Evolutionary conservation across 140 eudicot genomes (phyloP), one percentile per base, ranked within the genome.

Genomic region (Oenanthe javanica): DNA sequence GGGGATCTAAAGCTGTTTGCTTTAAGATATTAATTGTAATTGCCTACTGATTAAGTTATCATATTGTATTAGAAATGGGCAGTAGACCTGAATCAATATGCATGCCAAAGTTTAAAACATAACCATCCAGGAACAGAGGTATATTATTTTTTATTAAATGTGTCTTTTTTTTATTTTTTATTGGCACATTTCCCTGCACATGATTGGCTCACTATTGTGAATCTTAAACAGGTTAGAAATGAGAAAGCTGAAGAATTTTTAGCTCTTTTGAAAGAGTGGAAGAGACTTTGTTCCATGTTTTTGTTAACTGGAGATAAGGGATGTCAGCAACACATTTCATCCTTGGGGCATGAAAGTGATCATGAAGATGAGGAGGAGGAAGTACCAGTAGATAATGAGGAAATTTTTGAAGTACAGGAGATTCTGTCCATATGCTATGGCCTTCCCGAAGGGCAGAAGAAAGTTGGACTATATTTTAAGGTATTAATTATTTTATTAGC

Each of bases 91-190:
- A 95, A 93, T 48, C 11, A 14, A 31, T 79, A 80, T 86, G 99
- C 99, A 1, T 90, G 97, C 79, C 83, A 89, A 43, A 95, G 96
- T 75, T 80, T 95, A 45, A 84, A 83, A 66, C 76, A 85, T 15
- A 95, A 95, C 76, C 99, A 95, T 77, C 98, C 97, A 3, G 99
- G 89, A 77, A 95, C 98, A 18, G 81, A 94, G 91, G 98, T 93
- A 40, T 21, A 31, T 16, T 18, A 55, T 5, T 55, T 42, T 55
- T 18, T 64, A 64, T 2, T 64, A 2, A 9, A 25, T 64, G 0
- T 55, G 5, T 55, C 8, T 3, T 27, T 10, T 11, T 25, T 64
- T 13, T 6, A 6, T 13, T 10, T 23, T 23, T 1, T 12, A n/a
- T 25, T 6, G 43, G 27, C 36, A 23, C 72, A 25, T 27, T 27